Base-by-base conservation (phyloP, 495 filamentous ascomycete genomes). In the Penicillium crystallinum region DNA sequence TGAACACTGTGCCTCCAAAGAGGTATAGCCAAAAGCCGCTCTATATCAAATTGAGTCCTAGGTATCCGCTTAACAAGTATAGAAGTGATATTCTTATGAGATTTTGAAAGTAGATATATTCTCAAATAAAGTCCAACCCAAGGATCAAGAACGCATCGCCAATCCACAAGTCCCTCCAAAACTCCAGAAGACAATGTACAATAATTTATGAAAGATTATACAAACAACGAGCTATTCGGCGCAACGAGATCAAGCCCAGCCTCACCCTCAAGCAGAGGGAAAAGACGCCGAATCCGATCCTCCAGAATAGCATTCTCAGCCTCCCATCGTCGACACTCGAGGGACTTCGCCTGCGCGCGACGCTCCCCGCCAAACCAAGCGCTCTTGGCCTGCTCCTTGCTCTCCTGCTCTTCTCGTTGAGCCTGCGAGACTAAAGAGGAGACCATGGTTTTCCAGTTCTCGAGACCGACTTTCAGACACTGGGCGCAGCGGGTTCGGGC, bases 401-500 rank as follows among this genome's bases (percentile, higher is more conserved):
- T 65, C 56, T 71, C 64, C 30, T 43, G 25, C 40, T 71, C 70
- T 9, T 76, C 75, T 44, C 70, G 58, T 53, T 80, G 73, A 18
- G 84, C 82, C 42, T 69, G 65, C 2, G 40, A 49, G 23, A 81
- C 75, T 34, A 90, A 73, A 14, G 71, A 57, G 12, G 68, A 62
- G 0, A 87, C 81, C 89, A 95, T 95, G 10, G 66, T 74, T 21
- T 72, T 73, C 87, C 89, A 88, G 68, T 95, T 95, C 3, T 76
- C 75, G n/a, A 90, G 68, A 4, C 86, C 84, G 17, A 83, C 80
- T 29, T 76, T 67, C 0, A 92, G 73, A 61, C 89, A 93, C 53
- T 92, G 79, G n/a, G 73, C 76, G 59, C 89, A 93, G 36, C 71
- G 77, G 33, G 71, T 71, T 49, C 77, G 77, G 1, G 75, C 72